A percentile compares a stretch with the other conserved stretches of the same genome.
Evolutionary conservation across 768 basidiomycete genomes (phyloP).

Genomic region (Rhizopogon vinicolor): DNA sequence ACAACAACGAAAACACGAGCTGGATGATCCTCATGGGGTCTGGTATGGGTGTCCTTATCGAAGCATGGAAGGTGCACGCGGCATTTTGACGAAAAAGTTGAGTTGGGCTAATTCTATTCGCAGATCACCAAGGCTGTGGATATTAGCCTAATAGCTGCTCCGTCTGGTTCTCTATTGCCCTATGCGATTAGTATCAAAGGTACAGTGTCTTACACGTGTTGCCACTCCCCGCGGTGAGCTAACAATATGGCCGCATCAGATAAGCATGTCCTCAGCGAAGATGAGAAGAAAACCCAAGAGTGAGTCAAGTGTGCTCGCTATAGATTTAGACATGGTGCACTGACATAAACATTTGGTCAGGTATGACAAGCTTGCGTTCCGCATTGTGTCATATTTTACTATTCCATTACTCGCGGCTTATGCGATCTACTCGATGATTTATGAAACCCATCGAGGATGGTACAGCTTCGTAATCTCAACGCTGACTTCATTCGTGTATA

Average conservation of each 20-base stretch:
- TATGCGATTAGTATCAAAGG: conserved; percentile 82
- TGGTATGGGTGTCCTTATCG: conserved; percentile 75
- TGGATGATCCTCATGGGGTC: conserved; percentile 97
- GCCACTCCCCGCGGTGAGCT: conserved; percentile 3
- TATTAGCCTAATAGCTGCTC: conserved; percentile 60
- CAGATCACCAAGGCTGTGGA: conserved; percentile 91
- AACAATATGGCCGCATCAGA: conserved; percentile 38
- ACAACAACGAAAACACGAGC: conserved; percentile 92
- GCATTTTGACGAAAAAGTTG: conserved; percentile 4
- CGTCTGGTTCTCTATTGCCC: conserved; percentile 65
- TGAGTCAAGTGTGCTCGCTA: conserved; percentile 34
- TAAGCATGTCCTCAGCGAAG: conserved; percentile 94
- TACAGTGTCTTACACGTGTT: conserved; percentile 28
- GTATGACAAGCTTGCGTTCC: conserved; percentile 91
- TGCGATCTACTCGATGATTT: conserved; percentile 74
- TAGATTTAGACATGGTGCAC: conserved; percentile 16
- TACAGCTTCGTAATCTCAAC: conserved; percentile 95
- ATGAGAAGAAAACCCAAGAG: conserved; percentile 98
- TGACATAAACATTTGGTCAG: conserved; percentile 31
- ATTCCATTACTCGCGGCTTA: conserved; percentile 77
- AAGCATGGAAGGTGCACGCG: conserved; percentile 84
- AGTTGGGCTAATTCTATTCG: neutral
- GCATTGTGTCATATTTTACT: conserved; percentile 87
- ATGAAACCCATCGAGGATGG: conserved; percentile 88
- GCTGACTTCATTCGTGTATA: conserved; percentile 88